Percentiles rank a stretch among this genome's conserved stretches.
Conservation (phyloP, 257 asterid genomes). For the Coffea canephora region DNA sequence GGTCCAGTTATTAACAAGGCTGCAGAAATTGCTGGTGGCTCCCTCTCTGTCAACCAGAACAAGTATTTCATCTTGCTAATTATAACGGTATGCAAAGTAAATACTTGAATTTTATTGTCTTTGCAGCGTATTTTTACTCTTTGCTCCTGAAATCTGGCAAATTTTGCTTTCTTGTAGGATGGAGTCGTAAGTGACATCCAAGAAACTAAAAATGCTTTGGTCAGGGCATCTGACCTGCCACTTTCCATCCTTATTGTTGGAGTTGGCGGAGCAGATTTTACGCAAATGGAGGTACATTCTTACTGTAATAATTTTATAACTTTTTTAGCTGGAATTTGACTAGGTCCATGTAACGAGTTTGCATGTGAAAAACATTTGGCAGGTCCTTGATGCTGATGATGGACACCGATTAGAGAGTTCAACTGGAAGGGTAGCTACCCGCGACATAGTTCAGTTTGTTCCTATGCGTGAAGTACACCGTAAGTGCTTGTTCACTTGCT, state of each 20-base stretch:
- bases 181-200: conserved; percentile 68
- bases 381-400: conserved; percentile 82
- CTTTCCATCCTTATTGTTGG: conserved; percentile 76
- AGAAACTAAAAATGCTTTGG: conserved; percentile 61
- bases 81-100: conserved; percentile 48
- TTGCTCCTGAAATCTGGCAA: not conserved
- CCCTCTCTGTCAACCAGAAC: conserved; percentile 44
- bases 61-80: conserved; percentile 68
- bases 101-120: too few species aligned
- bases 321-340: not conserved
- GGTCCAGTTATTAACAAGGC: conserved; percentile 75
- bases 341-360: not conserved
- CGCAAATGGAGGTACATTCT: conserved; percentile 62
- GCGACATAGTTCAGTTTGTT: conserved; percentile 82
- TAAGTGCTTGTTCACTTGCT: conserved; percentile 12
- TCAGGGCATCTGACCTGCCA: conserved; percentile 75
- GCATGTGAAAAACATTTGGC: not conserved
- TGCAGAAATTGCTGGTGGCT: conserved; percentile 61
- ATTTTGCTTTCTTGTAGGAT: conserved; percentile 39
- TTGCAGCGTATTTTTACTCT: not conserved
- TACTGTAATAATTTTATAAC: not conserved
- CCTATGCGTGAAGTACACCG: conserved; percentile 84
- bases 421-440: conserved; percentile 71
- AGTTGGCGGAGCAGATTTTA: conserved; percentile 78
- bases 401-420: conserved; percentile 62